Percentiles rank a stretch among this genome's conserved stretches.
Conservation (phyloP, 768 basidiomycete species). For the Neoboletus subvelutipes region DNA sequence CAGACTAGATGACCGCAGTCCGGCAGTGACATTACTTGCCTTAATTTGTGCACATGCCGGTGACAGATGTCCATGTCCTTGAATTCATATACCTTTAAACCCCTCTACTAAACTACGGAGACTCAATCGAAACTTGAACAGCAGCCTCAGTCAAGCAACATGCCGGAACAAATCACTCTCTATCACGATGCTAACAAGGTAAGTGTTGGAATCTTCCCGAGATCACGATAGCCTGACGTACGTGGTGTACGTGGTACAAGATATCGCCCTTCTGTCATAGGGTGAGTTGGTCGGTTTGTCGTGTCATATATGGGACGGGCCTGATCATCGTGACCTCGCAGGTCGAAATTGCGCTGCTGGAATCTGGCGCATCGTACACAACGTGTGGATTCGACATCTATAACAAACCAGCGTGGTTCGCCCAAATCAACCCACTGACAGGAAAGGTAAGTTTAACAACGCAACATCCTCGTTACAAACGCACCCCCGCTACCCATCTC, state of each 20-base stretch:
- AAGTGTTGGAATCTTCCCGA: background rate
- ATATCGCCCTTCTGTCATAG: constrained; percentile 56
- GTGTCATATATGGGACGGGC: constrained; percentile 16
- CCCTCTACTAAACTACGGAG: background rate
- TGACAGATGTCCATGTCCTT: background rate
- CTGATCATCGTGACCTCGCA: constrained; percentile 20
- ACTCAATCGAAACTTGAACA: no score
- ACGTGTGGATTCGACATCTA: constrained; percentile 54
- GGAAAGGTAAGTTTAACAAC: constrained; percentile 48
- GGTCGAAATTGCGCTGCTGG: constrained; percentile 58
- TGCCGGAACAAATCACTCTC: constrained; percentile 37
- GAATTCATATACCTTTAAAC: background rate
- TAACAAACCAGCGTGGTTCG: constrained; percentile 70
- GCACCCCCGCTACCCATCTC: background rate
- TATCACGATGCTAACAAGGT: constrained; percentile 41
- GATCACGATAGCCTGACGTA: background rate
- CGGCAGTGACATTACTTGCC: no score
- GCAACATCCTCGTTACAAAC: background rate
- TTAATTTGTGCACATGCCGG: no score
- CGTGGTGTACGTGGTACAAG: constrained; percentile 26
- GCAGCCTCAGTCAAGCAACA: background rate
- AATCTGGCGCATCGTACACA: constrained; percentile 48
- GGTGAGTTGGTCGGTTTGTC: constrained; percentile 29
- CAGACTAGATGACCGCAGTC: no score
- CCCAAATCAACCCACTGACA: constrained; percentile 55